Conservation (phyloP, 768 basidiomycete genomes). For the Lactarius hengduanensis region DNA sequence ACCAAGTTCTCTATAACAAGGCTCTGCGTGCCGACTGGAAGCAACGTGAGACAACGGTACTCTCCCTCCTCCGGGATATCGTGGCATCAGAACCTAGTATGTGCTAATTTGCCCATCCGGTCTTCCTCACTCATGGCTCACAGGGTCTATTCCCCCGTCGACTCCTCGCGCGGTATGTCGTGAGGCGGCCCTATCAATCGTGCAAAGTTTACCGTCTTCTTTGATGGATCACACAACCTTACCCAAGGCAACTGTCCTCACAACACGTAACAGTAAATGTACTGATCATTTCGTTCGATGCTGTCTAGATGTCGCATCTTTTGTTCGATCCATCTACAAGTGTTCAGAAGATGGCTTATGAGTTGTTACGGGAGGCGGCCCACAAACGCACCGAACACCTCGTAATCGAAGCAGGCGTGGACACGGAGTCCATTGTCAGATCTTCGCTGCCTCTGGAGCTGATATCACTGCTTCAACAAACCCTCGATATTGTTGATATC, state of each 20-base stretch:
- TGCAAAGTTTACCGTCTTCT: constrained; percentile 62
- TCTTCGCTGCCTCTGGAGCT: constrained; percentile 67
- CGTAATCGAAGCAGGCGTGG: constrained; percentile 85
- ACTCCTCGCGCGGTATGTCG: constrained; percentile 65
- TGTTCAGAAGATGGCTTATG: constrained; percentile 78
- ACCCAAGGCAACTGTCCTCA: constrained; percentile 47
- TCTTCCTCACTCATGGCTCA: neutral
- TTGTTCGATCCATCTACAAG: constrained; percentile 59
- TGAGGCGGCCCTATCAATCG: constrained; percentile 64
- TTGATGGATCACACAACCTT: constrained; percentile 65
- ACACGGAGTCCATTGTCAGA: constrained; percentile 54
- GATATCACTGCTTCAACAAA: constrained; percentile 56
- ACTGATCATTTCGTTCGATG: constrained; percentile 8
- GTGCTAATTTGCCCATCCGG: constrained; percentile 23
- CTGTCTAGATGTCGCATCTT: constrained; percentile 72
- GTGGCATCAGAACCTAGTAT: constrained; percentile 54
- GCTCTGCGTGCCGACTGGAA: constrained; percentile 67
- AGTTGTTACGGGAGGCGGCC: constrained; percentile 67
- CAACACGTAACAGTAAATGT: neutral
- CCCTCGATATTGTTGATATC: constrained; percentile 39
- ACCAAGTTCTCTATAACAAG: constrained; percentile 72
- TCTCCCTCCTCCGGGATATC: constrained; percentile 61
- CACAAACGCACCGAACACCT: constrained; percentile 74
- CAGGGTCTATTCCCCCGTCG: constrained; percentile 38
- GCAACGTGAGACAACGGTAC: constrained; percentile 48